Percentiles rank a stretch among this genome's conserved stretches.
Evolutionary conservation across 225 moss, liverwort and hornwort species (phyloP).

Genomic region (Pseudisothecium myosuroides): DNA sequence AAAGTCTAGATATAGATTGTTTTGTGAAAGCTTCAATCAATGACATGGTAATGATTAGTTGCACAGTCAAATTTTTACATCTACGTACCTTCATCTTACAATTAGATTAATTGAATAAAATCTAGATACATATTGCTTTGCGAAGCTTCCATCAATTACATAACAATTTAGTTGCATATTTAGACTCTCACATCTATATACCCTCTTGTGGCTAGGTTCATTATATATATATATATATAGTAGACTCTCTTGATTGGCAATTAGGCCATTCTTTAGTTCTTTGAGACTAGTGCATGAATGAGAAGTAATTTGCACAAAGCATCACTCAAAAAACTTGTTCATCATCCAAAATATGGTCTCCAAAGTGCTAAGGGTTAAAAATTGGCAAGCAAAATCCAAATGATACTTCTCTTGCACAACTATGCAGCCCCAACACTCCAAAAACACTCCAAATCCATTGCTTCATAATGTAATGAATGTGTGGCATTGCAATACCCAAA

Average conservation of each 20-base stretch:
- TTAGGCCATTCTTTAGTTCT: background rate
- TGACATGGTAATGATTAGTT: background rate
- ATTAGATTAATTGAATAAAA: background rate
- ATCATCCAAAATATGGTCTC: background rate
- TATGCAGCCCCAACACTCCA: background rate
- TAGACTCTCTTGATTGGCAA: background rate
- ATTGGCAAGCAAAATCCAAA: background rate
- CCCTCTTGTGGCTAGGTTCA: background rate
- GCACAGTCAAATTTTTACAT: fast-evolving
- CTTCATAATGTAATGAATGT: background rate
- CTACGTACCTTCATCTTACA: background rate
- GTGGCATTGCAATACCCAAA: background rate
- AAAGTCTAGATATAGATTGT: background rate
- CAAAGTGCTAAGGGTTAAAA: background rate
- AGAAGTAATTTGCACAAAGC: background rate
- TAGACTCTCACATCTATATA: background rate
- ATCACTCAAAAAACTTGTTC: background rate
- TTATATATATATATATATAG: background rate
- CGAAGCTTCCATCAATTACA: background rate
- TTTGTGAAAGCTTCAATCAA: background rate
- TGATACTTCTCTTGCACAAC: background rate
- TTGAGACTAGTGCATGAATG: background rate
- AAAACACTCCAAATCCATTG: background rate
- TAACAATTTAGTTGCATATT: background rate
- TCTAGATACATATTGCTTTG: background rate